Evolutionary conservation across 192 early-diverging fungal genomes (phyloP), one percentile per base, ranked within the genome.

Genomic region (Neocallimastix lanati): DNA sequence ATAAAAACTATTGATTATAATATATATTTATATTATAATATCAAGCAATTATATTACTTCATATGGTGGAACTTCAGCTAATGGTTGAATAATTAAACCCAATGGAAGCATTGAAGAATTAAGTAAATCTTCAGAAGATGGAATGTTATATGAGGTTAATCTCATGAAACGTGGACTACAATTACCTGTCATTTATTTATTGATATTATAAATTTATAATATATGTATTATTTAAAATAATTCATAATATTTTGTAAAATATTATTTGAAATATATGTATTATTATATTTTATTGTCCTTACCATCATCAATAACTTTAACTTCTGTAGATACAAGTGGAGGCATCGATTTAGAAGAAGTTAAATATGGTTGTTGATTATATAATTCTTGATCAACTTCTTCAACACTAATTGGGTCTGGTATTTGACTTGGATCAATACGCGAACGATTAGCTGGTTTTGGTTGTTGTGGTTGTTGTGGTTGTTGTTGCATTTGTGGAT

Each of bases 401-500:
- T 96, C 95, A 36, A 96, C 95, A 28, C 87, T 85, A 14, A 95
- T 87, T 28, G 96, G 96, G 28, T 92, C 91, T 25, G 97, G 97
- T 78, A 99, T 94, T 81, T 96, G 94, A 85, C 94, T 93, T 4
- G 96, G 96, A 82, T 99, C 95, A 77, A 99, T 99, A 28, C 83
- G 28, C 14, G 28, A 80, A 29, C 79, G 79, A 38, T 11, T 58
- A 27, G 77, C 33, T n/a, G 85, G 79, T 83, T 83, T 78, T 21
- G 83, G 79, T 79, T 85, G 84, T 27, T 78, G 84, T 80, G 0
- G 40, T 50, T 16, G 14, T 67, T 67, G 50, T 11, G 21, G 50
- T 37, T 2, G 30, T 78, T 76, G 33, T n/a, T 37, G 78, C 40
- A 76, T 33, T 33, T 37, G 79, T 79, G 29, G 29, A 78, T 76